Base-by-base conservation (phyloP, 2,329 filamentous ascomycete species). In the Diaporthe australafricana region DNA sequence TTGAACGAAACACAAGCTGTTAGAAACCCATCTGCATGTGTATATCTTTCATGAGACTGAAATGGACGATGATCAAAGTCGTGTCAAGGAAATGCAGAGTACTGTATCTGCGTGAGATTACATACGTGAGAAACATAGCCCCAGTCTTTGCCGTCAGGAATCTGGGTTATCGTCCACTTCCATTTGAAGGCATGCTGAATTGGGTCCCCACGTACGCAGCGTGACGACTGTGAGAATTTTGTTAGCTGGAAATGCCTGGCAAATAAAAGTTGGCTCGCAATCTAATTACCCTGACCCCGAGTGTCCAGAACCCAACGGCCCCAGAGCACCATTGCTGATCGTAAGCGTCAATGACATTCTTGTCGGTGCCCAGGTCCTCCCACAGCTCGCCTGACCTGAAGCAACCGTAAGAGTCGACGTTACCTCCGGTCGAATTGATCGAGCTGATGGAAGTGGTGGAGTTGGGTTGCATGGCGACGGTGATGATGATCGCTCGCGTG, bases 81-180 rank as follows among this genome's bases (percentile, higher is more conserved):
- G 30, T 12, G 30, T 30, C 12, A 56, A 38, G 53, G n/a, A n/a
- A 5, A 20, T 22, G 3, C 5, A 22, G 17, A 56, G 11, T 11
- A 47, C n/a, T 22, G 7, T 22, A 11, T 22, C 12, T 45, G 4
- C 20, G 11, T 35, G 27, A 8, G 22, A 32, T 9, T 27, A 48
- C 57, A 11, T 48, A 63, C 60, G 25, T 63, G 60, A 35, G 60
- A 48, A 30, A 48, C n/a, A 16, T 35, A 63, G 30, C 60, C 60
- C 8, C 12, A 1, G 2, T 16, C 14, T 17, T 63, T 20, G 22
- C 60, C 60, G 2, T 48, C 42, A 20, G 60, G 60, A 8, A 63
- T 30, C 30, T 63, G 11, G 20, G 60, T 48, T 42, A 63, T 35
- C 20, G n/a, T 14, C 60, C 60, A 63, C n/a, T 48, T 20, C 42